These are phyloP conservation scores for Russula earlei DNA, from an alignment of 768 basidiomycete genomes.

Conservation along the genomic window DNA sequence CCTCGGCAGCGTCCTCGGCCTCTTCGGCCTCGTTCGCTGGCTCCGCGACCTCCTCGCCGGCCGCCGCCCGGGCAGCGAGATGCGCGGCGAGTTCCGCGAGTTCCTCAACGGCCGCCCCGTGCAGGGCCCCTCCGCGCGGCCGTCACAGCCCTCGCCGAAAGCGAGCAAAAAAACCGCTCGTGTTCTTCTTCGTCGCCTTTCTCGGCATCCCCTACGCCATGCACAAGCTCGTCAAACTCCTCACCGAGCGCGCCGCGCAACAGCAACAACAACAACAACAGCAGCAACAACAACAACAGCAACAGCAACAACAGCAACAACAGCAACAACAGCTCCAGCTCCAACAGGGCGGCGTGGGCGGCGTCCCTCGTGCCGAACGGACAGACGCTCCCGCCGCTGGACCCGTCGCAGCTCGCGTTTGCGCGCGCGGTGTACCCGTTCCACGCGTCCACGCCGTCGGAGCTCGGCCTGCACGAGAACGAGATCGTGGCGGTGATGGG, in stretches of 20 bases:
- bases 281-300: too few species aligned
- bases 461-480: slow-evolving; percentile 74
- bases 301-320: too few species aligned
- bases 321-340: slow-evolving; percentile 30
- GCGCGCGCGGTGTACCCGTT: slow-evolving; percentile 78
- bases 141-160: slow-evolving; percentile 33
- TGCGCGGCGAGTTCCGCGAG: slow-evolving; percentile 63
- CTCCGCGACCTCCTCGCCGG: slow-evolving; percentile 55
- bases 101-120: slow-evolving; percentile 62
- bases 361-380: slow-evolving; percentile 29
- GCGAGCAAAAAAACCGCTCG: slow-evolving; percentile 81
- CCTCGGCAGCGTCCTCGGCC: slow-evolving; percentile 83
- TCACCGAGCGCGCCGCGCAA: slow-evolving; percentile 52
- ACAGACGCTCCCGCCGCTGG: slow-evolving; percentile 46
- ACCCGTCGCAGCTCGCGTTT: slow-evolving; percentile 76
- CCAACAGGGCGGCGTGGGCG: slow-evolving; percentile 26
- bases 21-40: slow-evolving; percentile 88
- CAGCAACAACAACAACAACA: too few species aligned
- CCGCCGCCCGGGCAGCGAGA: slow-evolving; percentile 29
- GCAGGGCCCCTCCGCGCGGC: slow-evolving; percentile 31
- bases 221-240: slow-evolving; percentile 75
- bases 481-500: slow-evolving; percentile 91
- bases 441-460: slow-evolving; percentile 59
- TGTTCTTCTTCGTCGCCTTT: slow-evolving; percentile 89
- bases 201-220: slow-evolving; percentile 91